Evolutionary conservation across 2,329 filamentous ascomycete genomes (phyloP).

Genomic region (Graphilbum fragrans): DNA sequence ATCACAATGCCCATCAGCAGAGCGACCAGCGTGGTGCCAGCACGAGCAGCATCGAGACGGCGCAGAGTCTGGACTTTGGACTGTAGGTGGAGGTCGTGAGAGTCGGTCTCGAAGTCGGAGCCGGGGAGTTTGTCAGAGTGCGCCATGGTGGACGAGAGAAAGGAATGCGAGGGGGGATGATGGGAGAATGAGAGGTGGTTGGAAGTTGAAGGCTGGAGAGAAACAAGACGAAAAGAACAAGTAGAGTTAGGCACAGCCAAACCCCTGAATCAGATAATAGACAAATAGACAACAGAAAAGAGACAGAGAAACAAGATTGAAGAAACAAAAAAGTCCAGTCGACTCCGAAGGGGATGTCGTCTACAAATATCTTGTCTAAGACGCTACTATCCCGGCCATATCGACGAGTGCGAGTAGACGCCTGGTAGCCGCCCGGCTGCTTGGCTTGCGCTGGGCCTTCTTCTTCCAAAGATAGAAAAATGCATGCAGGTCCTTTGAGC

Average conservation of each 20-base stretch:
- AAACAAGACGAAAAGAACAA: constrained; percentile 1
- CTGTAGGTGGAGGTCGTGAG: constrained; percentile 23
- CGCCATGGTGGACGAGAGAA: constrained; percentile 3
- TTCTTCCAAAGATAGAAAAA: too few relatives aligned
- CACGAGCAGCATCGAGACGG: constrained; percentile 29
- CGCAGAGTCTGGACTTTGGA: constrained; percentile 26
- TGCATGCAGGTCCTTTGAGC: too few relatives aligned
- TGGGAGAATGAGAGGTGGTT: background rate
- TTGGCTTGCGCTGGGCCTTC: too few relatives aligned
- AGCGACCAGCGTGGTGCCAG: constrained; percentile 35
- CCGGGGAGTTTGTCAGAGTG: constrained; percentile 11
- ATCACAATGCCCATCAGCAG: constrained; percentile 38
- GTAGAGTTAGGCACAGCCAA: background rate
- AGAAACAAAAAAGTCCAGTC: too few relatives aligned
- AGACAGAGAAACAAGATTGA: background rate
- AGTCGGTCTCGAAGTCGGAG: constrained; percentile 38
- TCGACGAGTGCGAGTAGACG: too few relatives aligned
- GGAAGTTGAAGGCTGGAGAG: background rate
- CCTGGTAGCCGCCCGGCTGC: too few relatives aligned
- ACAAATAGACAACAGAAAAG: background rate
- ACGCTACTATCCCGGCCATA: too few relatives aligned
- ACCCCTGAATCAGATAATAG: background rate
- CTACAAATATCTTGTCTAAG: too few relatives aligned
- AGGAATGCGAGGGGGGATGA: background rate
- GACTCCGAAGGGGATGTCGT: too few relatives aligned